phyloP scores from a whole-genome alignment of 2,329 filamentous ascomycete genomes.

The Cladophialophora chaetospira region DNA sequence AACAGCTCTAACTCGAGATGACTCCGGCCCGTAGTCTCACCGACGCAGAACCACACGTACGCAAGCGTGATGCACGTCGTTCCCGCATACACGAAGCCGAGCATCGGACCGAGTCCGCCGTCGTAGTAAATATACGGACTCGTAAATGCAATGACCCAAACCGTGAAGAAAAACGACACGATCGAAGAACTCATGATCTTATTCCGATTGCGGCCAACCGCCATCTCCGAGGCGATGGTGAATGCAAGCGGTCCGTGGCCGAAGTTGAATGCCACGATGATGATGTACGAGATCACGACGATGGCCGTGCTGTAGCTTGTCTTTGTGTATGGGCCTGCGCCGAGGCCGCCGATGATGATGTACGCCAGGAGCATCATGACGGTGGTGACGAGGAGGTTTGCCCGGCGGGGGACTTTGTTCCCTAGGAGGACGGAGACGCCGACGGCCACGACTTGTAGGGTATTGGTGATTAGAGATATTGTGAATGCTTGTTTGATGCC shows the following conservation, averaged over 20 bases:
- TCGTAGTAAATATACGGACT: conserved; percentile 41
- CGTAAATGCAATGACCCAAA: conserved; percentile 41
- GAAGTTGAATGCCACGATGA: conserved; percentile 46
- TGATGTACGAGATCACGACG: conserved; percentile 17
- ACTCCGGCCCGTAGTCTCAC: conserved; percentile 37
- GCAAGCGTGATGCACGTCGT: conserved; percentile 35
- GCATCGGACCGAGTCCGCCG: conserved; percentile 38
- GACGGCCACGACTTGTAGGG: conserved; percentile 16
- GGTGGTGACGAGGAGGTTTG: conserved; percentile 15
- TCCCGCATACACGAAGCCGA: conserved; percentile 41
- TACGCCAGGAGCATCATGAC: conserved; percentile 15
- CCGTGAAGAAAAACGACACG: conserved; percentile 41
- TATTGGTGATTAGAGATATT: conserved; percentile 12
- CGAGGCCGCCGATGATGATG: conserved; percentile 17
- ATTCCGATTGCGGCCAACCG: conserved; percentile 52
- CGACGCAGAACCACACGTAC: conserved; percentile 44
- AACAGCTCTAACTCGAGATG: conserved; percentile 44
- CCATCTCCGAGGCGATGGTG: conserved; percentile 49
- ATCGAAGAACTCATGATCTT: conserved; percentile 50
- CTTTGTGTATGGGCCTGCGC: conserved; percentile 34
- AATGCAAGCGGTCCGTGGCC: conserved; percentile 46
- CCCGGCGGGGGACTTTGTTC: conserved; percentile 9
- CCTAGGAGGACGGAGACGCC: conserved; percentile 8
- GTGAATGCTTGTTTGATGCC: conserved; percentile 18
- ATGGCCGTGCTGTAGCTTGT: conserved; percentile 9